Evolutionary conservation across 2,329 filamentous ascomycete genomes (phyloP), one percentile per base, ranked within the genome.

Genomic region (Aureobasidium sp.): DNA sequence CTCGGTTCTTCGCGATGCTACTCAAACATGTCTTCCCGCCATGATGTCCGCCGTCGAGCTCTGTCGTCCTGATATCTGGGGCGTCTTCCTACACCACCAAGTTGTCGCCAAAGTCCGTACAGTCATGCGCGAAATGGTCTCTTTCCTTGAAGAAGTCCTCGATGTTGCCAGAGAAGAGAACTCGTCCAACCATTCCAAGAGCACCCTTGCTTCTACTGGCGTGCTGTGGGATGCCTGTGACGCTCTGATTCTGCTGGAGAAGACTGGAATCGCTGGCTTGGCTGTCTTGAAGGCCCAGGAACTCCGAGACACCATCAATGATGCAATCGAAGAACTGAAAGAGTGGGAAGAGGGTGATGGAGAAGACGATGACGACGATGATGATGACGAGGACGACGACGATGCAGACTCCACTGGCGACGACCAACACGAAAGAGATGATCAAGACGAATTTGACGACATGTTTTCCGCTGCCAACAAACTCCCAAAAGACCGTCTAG

Each of bases 221-320:
- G 80, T 92, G 5, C 77, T 96, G 1, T 97, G 92, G 92, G 84
- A 89, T 61, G 83, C 86, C 7, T 97, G 92, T 69, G 92, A 97
- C 74, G 81, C 83, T 8, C 71, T 96, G 17, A 76, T 85, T 2
- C 79, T 79, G 9, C 75, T 96, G 43, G 83, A 86, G 53, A 80
- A 79, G 6, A 76, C 85, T 27, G 92, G 91, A 0, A 82, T 95
- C 5, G 83, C 82, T 0, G 89, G 87, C 0, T 78, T 92, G 63
- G 81, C 93, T 51, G 81, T 88, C 0, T 79, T 82, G 67, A 92
- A 88, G 71, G 87, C 87, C 1, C 84, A 90, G 67, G 82, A 92
- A 71, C 90, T 87, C 75, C 79, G 85, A 44, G 89, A 89, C 62
- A 84, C 88, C 2, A 77, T 97, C 27, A 84, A 89, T 68, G 93